Conservation (phyloP, 257 asterid species). For the Gynochthodes officinalis region DNA sequence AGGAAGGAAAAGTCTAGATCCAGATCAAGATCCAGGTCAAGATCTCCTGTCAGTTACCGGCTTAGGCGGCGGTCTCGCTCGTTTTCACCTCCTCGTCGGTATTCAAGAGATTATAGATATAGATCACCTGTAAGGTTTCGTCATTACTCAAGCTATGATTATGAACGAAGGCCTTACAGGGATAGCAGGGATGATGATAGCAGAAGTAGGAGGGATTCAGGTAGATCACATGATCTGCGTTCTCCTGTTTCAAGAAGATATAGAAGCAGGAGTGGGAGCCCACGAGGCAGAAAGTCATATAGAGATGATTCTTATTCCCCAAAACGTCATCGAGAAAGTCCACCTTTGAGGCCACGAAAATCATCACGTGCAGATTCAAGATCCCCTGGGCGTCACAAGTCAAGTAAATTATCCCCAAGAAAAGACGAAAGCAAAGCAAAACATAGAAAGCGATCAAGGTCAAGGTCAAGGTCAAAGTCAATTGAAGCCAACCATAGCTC, state of each 20-base stretch:
- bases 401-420: conserved; percentile 58
- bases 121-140: conserved; percentile 86
- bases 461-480: no score
- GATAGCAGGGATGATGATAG: conserved; percentile 60
- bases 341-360: conserved; percentile 49
- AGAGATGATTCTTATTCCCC: conserved; percentile 66
- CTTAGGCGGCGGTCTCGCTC: conserved; percentile 70
- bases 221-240: conserved; percentile 50
- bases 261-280: conserved; percentile 76
- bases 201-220: conserved; percentile 49
- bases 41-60: conserved; percentile 66
- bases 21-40: conserved; percentile 73
- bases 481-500: conserved; percentile 55
- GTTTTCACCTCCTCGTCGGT: conserved; percentile 68
- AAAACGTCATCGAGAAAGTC: conserved; percentile 47
- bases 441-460: conserved; percentile 64
- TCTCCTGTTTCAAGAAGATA: conserved; percentile 65
- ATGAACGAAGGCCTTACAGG: conserved; percentile 63
- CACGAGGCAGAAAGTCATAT: conserved; percentile 53
- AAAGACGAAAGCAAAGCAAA: conserved; percentile 58
- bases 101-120: conserved; percentile 64
- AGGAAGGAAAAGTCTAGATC: conserved; percentile 52
- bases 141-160: conserved; percentile 64
- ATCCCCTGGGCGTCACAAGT: conserved; percentile 60
- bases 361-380: conserved; percentile 53